Percentiles rank a stretch among this genome's conserved stretches.
These are phyloP conservation scores for Boletus huronensis DNA, from an alignment of 768 basidiomycete species.

Conservation along the genomic window DNA sequence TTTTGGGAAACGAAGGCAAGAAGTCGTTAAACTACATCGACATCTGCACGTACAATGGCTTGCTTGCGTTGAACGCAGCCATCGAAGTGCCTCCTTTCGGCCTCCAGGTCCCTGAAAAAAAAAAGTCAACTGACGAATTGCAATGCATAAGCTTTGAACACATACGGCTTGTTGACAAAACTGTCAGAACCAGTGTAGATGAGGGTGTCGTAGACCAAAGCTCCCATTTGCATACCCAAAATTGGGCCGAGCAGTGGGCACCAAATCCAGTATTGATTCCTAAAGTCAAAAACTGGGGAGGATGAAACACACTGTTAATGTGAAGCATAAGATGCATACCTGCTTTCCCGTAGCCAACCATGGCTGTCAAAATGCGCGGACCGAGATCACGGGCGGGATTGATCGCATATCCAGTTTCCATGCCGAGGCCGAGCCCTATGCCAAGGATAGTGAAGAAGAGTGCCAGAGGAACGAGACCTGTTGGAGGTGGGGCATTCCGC, in stretches of 20 bases:
- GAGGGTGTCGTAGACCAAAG: constrained; percentile 55
- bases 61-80: constrained; percentile 1
- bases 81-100: constrained; percentile 16
- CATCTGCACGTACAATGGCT: not conserved
- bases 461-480: constrained; percentile 51
- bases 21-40: constrained; percentile 10
- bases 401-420: constrained; percentile 63
- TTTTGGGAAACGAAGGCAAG: not conserved
- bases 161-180: constrained; percentile 50
- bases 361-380: constrained; percentile 62
- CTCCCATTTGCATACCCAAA: constrained; percentile 53
- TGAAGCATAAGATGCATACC: constrained; percentile 35
- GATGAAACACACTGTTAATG: not conserved
- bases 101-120: constrained; percentile 9
- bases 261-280: constrained; percentile 74
- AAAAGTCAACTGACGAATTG: not conserved
- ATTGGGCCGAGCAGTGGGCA: constrained; percentile 59
- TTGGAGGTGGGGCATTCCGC: constrained; percentile 44
- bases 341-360: constrained; percentile 63
- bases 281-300: constrained; percentile 23
- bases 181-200: constrained; percentile 56
- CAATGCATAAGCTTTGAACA: not conserved
- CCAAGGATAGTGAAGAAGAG: constrained; percentile 57
- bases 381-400: constrained; percentile 75
- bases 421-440: constrained; percentile 56